These are phyloP conservation scores for Cladorrhinum sp. DNA, from an alignment of 2,329 filamentous ascomycete genomes.

Conservation along the genomic window DNA sequence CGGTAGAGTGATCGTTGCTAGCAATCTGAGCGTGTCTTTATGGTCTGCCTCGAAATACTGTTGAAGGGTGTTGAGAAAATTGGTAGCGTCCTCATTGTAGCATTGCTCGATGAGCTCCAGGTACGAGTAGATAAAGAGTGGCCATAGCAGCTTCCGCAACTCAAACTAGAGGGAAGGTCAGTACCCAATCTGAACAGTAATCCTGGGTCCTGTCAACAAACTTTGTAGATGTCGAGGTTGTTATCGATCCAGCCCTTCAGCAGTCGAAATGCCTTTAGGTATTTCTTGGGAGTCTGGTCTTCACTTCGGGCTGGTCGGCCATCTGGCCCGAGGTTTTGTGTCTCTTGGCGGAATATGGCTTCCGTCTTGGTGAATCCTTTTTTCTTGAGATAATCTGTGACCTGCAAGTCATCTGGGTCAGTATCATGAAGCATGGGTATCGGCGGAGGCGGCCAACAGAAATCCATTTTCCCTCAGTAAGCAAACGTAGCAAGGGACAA, in stretches of 20 bases:
- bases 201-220: constrained; percentile 33
- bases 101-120: constrained; percentile 72
- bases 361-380: constrained; percentile 93
- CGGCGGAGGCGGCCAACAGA: not conserved
- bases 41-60: constrained; percentile 72
- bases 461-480: not conserved
- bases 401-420: constrained; percentile 37
- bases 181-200: not conserved
- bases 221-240: constrained; percentile 91
- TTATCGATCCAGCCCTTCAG: constrained; percentile 84
- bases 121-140: constrained; percentile 90
- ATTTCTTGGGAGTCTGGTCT: constrained; percentile 69
- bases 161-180: constrained; percentile 61
- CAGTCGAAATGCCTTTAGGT: constrained; percentile 69
- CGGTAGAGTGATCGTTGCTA: constrained; percentile 72
- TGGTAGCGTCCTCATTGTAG: constrained; percentile 68
- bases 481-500: not conserved
- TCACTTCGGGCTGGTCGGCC: constrained; percentile 68
- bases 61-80: constrained; percentile 69
- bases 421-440: not conserved
- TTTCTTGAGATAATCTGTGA: constrained; percentile 94
- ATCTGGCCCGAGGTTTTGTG: constrained; percentile 75
- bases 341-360: constrained; percentile 87
- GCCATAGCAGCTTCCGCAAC: constrained; percentile 84
- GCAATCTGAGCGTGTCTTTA: constrained; percentile 71